Percentiles rank a stretch among this genome's conserved stretches.
phyloP scores from a whole-genome alignment of 2,329 filamentous ascomycete species.

The Colletotrichum eremochloae region DNA sequence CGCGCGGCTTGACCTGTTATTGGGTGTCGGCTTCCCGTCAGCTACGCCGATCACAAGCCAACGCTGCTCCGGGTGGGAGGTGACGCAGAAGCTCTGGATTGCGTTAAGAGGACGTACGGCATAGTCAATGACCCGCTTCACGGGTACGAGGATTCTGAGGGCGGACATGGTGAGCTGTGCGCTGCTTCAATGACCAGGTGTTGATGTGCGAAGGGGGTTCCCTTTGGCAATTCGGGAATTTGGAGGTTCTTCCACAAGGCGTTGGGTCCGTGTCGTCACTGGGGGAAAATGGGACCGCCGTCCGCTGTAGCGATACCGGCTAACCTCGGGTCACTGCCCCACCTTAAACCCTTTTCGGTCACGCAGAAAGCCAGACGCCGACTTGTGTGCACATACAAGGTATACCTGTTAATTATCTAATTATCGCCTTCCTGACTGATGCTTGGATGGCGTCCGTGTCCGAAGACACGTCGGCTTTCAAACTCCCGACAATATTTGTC shows the following conservation, averaged over 20 bases:
- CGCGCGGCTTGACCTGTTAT: constrained; percentile 74
- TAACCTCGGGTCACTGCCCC: constrained; percentile 56
- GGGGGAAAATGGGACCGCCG: constrained; percentile 43
- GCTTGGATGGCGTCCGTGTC: neutral
- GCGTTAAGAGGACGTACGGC: constrained; percentile 69
- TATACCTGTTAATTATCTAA: too few species aligned
- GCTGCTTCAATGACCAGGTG: constrained; percentile 33
- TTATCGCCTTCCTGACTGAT: neutral
- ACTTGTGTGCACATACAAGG: constrained; percentile 11
- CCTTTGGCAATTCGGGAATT: constrained; percentile 43
- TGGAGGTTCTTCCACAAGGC: constrained; percentile 29
- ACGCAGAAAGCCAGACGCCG: constrained; percentile 25
- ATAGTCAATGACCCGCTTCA: constrained; percentile 91
- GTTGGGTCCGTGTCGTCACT: constrained; percentile 39
- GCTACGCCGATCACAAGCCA: constrained; percentile 32
- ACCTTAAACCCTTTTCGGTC: constrained; percentile 39
- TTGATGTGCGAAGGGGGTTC: constrained; percentile 22
- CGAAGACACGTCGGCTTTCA: constrained; percentile 5
- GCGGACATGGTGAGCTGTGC: constrained; percentile 42
- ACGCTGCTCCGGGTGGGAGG: constrained; percentile 2
- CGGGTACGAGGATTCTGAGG: constrained; percentile 76
- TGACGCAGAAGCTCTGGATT: neutral
- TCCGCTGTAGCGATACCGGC: constrained; percentile 53
- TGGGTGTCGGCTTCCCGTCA: constrained; percentile 29
- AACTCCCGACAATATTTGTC: neutral